Evolutionary conservation across 2,329 filamentous ascomycete species (phyloP).

Genomic region (Alternaria infectoria): DNA sequence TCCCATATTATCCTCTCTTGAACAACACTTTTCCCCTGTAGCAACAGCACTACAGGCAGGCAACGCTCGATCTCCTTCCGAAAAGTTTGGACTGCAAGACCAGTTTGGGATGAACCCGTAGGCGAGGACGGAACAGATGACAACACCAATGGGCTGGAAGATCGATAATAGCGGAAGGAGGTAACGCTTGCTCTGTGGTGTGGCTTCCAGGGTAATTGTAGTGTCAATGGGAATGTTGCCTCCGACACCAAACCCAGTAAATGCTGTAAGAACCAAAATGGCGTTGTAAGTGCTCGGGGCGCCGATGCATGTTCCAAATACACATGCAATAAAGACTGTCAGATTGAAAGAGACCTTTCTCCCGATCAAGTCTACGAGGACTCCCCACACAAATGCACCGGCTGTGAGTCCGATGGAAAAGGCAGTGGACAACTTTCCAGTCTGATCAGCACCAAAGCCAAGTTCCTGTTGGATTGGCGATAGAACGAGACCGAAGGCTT

Average conservation of each 20-base stretch:
- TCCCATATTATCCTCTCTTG: slow-evolving; percentile 50
- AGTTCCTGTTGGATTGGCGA: slow-evolving; percentile 63
- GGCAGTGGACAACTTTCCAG: slow-evolving; percentile 61
- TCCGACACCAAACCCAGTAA: slow-evolving; percentile 60
- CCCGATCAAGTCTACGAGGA: slow-evolving; percentile 62
- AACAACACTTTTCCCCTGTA: slow-evolving; percentile 46
- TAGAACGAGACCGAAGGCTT: slow-evolving; percentile 63
- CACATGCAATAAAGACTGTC: slow-evolving; percentile 61
- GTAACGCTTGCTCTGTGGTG: slow-evolving; percentile 60
- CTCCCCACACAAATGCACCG: slow-evolving; percentile 63
- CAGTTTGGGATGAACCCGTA: slow-evolving; percentile 61
- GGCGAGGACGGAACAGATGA: slow-evolving; percentile 58
- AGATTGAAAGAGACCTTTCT: slow-evolving; percentile 64
- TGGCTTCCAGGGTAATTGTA: slow-evolving; percentile 63
- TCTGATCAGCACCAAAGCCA: slow-evolving; percentile 54
- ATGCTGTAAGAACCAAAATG: slow-evolving; percentile 61
- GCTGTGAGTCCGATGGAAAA: slow-evolving; percentile 63
- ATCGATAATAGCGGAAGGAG: slow-evolving; percentile 60
- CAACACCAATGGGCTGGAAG: slow-evolving; percentile 63
- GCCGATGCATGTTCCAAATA: slow-evolving; percentile 62
- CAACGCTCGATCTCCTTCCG: slow-evolving; percentile 49
- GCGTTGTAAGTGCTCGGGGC: slow-evolving; percentile 58
- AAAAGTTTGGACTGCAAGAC: slow-evolving; percentile 60
- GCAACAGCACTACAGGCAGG: slow-evolving; percentile 52
- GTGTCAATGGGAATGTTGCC: slow-evolving; percentile 64